Evolutionary conservation across 208 protist species (phyloP).

Genomic region (Trichomonas gallinae): DNA sequence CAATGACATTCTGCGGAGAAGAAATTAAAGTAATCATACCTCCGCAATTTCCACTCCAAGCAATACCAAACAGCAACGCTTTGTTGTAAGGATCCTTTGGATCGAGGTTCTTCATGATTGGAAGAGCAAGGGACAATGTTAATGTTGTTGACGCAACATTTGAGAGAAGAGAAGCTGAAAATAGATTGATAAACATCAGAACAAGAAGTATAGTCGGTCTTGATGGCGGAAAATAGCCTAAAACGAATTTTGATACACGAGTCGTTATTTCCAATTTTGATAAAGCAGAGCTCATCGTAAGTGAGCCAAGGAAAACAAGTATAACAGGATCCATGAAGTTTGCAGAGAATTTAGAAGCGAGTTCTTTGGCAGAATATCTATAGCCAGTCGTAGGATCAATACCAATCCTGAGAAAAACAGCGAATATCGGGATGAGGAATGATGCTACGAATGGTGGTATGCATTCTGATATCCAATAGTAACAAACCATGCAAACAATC

Average conservation of each 20-base stretch:
- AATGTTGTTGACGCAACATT: constrained; percentile 8
- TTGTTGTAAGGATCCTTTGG: not conserved
- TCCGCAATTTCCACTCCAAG: constrained; percentile 2
- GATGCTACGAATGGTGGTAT: not conserved
- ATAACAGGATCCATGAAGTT: constrained; percentile 4
- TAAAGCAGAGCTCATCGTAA: not conserved
- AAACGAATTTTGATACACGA: not conserved
- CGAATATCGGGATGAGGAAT: not conserved
- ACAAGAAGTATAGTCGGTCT: not conserved
- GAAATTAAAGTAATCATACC: not conserved
- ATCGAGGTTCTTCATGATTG: not conserved
- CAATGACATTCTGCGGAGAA: constrained; percentile 14
- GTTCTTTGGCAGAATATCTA: not conserved
- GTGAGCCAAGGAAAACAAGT: not conserved
- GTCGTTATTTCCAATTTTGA: not conserved
- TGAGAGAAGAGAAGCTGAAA: not conserved
- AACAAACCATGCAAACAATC: not conserved
- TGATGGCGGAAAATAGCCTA: not conserved
- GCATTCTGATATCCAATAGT: not conserved
- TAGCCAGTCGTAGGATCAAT: not conserved
- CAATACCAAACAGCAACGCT: not conserved
- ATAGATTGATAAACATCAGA: not conserved
- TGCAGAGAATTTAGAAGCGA: not conserved
- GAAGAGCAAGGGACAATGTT: not conserved
- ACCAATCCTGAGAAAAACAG: not conserved